Percentiles rank a stretch among this genome's conserved stretches.
Evolutionary conservation across 495 filamentous ascomycete genomes (phyloP).

Genomic region (Podospora appendiculata): DNA sequence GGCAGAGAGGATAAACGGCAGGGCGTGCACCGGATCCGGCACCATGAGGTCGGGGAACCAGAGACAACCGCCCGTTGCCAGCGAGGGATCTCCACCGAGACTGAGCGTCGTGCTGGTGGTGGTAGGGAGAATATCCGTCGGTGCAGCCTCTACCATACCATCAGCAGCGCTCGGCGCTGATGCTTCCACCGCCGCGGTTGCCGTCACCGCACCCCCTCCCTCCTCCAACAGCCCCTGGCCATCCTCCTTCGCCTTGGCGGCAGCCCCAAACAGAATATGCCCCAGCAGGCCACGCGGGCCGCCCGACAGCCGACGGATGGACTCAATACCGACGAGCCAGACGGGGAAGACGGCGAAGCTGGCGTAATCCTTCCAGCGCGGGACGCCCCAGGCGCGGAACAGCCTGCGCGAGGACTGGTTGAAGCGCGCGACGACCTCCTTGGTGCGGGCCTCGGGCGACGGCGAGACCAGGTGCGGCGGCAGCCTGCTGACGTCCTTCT

Average conservation of each 20-base stretch:
- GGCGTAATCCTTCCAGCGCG: conserved; percentile 41
- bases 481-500: conserved; percentile 13
- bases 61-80: conserved; percentile 62
- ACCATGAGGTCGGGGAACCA: conserved; percentile 76
- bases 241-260: neutral
- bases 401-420: conserved; percentile 28
- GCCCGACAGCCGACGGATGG: conserved; percentile 57
- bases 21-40: conserved; percentile 58
- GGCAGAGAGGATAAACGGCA: conserved; percentile 54
- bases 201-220: neutral
- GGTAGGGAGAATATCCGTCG: neutral
- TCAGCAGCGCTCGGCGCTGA: too few species aligned
- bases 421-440: conserved; percentile 16
- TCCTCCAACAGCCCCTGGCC: neutral
- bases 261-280: conserved; percentile 16
- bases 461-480: conserved; percentile 1
- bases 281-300: conserved; percentile 46
- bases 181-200: too few species aligned
- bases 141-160: too few species aligned
- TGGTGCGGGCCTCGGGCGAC: conserved; percentile 1
- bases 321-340: conserved; percentile 62
- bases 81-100: conserved; percentile 1
- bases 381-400: conserved; percentile 36
- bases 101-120: neutral
- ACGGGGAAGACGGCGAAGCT: conserved; percentile 52